A percentile compares a stretch with the other conserved stretches of the same genome.
Conservation (phyloP, 2,329 filamentous ascomycete species). For the Thelonectria rubi region DNA sequence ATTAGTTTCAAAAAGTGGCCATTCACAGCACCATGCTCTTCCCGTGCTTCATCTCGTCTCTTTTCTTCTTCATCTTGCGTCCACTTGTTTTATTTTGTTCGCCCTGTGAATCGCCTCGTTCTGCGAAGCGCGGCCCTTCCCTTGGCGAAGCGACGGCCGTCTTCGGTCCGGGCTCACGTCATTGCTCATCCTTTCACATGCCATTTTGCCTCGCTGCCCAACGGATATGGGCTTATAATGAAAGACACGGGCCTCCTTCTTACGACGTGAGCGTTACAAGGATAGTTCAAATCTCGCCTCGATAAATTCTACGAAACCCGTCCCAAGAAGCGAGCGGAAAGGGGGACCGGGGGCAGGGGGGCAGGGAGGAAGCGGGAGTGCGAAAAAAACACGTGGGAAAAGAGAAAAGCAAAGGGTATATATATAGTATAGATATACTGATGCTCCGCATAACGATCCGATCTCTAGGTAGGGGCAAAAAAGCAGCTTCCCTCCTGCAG, state of each 20-base stretch:
- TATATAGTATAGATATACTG: slow-evolving; percentile 10
- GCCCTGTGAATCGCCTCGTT: too few relatives aligned
- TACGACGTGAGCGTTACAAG: not conserved
- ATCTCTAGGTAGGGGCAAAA: slow-evolving; percentile 14
- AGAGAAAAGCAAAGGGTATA: not conserved
- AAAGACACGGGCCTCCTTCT: not conserved
- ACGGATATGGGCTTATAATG: not conserved
- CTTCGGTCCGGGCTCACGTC: not conserved
- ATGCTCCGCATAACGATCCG: slow-evolving; percentile 9
- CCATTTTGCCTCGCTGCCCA: not conserved
- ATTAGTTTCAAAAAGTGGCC: slow-evolving; percentile 36
- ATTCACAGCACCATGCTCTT: slow-evolving; percentile 27
- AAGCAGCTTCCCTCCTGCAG: slow-evolving; percentile 20
- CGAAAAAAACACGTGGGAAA: not conserved
- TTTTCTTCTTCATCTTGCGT: too few relatives aligned
- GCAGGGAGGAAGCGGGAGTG: not conserved
- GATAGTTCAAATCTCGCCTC: not conserved
- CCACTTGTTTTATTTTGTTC: too few relatives aligned
- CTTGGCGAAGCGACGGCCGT: not conserved
- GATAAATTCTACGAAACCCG: not conserved
- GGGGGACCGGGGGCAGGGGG: not conserved
- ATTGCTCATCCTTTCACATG: not conserved
- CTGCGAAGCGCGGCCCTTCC: not conserved
- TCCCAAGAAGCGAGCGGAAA: not conserved
- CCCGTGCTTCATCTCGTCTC: not conserved